Evolutionary conservation across 306 rosid species (phyloP).

Genomic region (Cicer arietinum): DNA sequence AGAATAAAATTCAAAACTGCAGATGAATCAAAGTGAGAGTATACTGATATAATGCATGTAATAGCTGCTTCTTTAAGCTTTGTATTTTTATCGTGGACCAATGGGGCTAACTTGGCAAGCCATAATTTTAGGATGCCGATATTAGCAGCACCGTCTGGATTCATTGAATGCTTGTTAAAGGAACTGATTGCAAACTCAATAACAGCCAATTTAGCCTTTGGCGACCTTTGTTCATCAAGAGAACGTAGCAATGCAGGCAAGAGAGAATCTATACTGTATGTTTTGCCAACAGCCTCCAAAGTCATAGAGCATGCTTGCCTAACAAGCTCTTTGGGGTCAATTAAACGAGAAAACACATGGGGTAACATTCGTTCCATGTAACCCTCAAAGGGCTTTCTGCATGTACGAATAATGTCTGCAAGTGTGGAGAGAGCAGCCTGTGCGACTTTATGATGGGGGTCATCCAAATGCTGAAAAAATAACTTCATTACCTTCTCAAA

Average conservation of each 20-base stretch:
- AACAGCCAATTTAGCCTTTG: conserved; percentile 98
- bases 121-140: conserved; percentile 91
- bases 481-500: conserved; percentile 99
- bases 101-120: conserved; percentile 90
- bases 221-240: conserved; percentile 96
- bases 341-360: conserved; percentile 95
- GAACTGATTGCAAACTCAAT: conserved; percentile 89
- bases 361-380: conserved; percentile 96
- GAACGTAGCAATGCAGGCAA: conserved; percentile 96
- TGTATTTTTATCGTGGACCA: conserved; percentile 87
- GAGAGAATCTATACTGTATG: conserved; percentile 88
- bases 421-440: conserved; percentile 98
- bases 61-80: conserved; percentile 96
- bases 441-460: conserved; percentile 98
- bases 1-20: conserved; percentile 91
- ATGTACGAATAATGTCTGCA: conserved; percentile 86
- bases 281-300: conserved; percentile 81
- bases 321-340: conserved; percentile 97
- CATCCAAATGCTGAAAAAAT: conserved; percentile 98
- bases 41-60: conserved; percentile 94
- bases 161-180: conserved; percentile 82
- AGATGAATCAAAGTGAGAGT: conserved; percentile 88
- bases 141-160: conserved; percentile 84
- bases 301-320: conserved; percentile 86
- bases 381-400: conserved; percentile 93